Conservation (phyloP, 371 early-diverging fungal genomes). For the Lichtheimia hyalospora region DNA sequence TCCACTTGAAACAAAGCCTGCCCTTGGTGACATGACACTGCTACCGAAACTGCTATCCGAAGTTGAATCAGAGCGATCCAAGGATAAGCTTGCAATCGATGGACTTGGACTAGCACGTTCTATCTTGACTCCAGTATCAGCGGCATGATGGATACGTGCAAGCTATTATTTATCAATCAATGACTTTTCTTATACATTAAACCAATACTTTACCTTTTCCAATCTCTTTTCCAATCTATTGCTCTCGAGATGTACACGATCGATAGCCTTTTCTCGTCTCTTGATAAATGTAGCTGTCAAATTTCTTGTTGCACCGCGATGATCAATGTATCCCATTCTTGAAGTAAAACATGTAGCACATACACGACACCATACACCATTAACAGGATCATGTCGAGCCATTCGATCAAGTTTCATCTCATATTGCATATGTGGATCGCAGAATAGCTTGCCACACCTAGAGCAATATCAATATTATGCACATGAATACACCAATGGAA, state of each 20-base stretch:
- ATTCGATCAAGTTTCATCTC: conserved; percentile 67
- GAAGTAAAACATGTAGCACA: conserved; percentile 68
- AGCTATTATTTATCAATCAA: conserved; percentile 15
- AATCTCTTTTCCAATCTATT: conserved; percentile 87
- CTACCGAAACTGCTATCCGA: conserved; percentile 42
- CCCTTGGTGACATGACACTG: conserved; percentile 34
- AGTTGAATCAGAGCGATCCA: conserved; percentile 34
- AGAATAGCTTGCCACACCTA: conserved; percentile 72
- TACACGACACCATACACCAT: conserved; percentile 76
- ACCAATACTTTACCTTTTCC: conserved; percentile 59
- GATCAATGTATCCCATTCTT: conserved; percentile 53
- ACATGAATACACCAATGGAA: background rate
- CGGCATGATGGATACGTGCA: conserved; percentile 37
- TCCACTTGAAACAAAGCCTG: conserved; percentile 33
- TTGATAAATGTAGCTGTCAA: conserved; percentile 59
- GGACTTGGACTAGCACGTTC: conserved; percentile 15
- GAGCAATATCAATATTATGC: background rate
- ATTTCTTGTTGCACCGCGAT: conserved; percentile 52
- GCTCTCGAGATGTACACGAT: conserved; percentile 72
- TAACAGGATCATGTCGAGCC: conserved; percentile 71
- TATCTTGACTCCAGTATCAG: conserved; percentile 19
- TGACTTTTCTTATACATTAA: background rate
- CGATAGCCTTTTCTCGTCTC: conserved; percentile 58
- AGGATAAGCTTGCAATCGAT: conserved; percentile 19
- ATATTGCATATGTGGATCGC: conserved; percentile 69